phyloP scores from a whole-genome alignment of 495 filamentous ascomycete genomes.

The Aspergillus affinis region DNA sequence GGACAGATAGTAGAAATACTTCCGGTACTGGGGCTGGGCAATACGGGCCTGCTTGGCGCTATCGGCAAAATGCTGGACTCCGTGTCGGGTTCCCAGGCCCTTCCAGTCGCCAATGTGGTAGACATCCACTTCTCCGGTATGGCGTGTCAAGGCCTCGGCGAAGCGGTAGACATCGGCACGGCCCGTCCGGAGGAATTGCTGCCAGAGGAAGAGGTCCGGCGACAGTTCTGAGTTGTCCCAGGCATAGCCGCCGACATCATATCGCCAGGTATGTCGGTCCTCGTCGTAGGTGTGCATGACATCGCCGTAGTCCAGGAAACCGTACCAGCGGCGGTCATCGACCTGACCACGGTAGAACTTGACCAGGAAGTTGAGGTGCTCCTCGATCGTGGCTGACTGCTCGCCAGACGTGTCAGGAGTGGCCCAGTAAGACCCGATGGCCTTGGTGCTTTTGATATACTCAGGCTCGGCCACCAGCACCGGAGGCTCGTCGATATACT shows the following conservation, averaged over 20 bases:
- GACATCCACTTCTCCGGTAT: constrained; percentile 51
- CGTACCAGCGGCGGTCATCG: constrained; percentile 48
- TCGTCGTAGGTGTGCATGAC: constrained; percentile 52
- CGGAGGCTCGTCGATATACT: constrained; percentile 36
- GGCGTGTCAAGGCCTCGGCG: constrained; percentile 48
- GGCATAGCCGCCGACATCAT: constrained; percentile 52
- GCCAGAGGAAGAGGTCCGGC: constrained; percentile 52
- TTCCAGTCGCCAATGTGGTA: constrained; percentile 49
- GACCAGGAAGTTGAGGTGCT: constrained; percentile 43
- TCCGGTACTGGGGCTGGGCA: constrained; percentile 31
- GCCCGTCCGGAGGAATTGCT: constrained; percentile 49
- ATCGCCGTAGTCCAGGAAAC: constrained; percentile 53
- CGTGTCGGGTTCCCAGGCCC: constrained; percentile 52
- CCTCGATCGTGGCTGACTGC: constrained; percentile 31
- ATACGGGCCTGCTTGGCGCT: constrained; percentile 52
- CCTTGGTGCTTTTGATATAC: constrained; percentile 42
- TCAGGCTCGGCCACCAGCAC: constrained; percentile 34
- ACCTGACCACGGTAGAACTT: constrained; percentile 47
- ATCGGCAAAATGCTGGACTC: constrained; percentile 51
- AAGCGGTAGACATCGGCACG: constrained; percentile 46
- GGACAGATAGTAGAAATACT: constrained; percentile 46
- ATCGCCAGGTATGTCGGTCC: constrained; percentile 51
- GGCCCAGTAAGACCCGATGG: constrained; percentile 44
- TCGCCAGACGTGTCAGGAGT: constrained; percentile 13
- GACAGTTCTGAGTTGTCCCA: constrained; percentile 58